Evolutionary conservation across 2,329 filamentous ascomycete species (phyloP).

Genomic region (Aschersonia sp.): DNA sequence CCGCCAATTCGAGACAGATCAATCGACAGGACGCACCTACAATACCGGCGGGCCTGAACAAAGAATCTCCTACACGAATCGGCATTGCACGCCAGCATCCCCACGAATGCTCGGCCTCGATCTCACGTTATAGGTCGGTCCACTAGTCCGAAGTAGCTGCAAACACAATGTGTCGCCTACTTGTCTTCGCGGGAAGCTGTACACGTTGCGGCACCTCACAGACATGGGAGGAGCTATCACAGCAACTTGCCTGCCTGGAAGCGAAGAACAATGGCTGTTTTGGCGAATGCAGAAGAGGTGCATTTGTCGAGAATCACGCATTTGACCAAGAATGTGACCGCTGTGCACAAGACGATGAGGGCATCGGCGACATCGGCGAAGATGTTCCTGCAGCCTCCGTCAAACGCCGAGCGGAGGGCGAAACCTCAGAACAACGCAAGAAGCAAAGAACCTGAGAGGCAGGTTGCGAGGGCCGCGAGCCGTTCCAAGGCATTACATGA

Average conservation of each 20-base stretch:
- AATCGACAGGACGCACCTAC: too few relatives aligned
- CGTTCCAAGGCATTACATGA: background rate
- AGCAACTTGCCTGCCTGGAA: slow-evolving; percentile 31
- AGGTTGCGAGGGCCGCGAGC: background rate
- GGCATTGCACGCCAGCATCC: background rate
- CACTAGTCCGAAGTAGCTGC: background rate
- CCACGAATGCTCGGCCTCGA: background rate
- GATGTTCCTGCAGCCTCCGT: slow-evolving; percentile 7
- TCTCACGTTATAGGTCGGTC: background rate
- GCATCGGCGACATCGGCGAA: slow-evolving; percentile 24
- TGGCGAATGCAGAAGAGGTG: slow-evolving; percentile 26
- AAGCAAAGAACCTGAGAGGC: slow-evolving; percentile 16
- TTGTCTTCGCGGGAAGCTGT: slow-evolving; percentile 29
- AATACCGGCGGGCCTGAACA: too few relatives aligned
- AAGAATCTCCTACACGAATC: too few relatives aligned
- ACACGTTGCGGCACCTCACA: slow-evolving; percentile 24
- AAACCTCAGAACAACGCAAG: slow-evolving; percentile 10
- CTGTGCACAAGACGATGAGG: slow-evolving; percentile 27
- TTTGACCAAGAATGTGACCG: slow-evolving; percentile 33
- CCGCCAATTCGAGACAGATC: too few relatives aligned
- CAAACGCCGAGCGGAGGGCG: slow-evolving; percentile 9
- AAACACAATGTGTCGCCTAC: slow-evolving; percentile 28
- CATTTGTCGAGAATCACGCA: slow-evolving; percentile 25
- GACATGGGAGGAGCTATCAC: slow-evolving; percentile 28
- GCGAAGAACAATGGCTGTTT: slow-evolving; percentile 33